Conservation (phyloP, 257 asterid genomes). For the Scutellaria galericulata region DNA sequence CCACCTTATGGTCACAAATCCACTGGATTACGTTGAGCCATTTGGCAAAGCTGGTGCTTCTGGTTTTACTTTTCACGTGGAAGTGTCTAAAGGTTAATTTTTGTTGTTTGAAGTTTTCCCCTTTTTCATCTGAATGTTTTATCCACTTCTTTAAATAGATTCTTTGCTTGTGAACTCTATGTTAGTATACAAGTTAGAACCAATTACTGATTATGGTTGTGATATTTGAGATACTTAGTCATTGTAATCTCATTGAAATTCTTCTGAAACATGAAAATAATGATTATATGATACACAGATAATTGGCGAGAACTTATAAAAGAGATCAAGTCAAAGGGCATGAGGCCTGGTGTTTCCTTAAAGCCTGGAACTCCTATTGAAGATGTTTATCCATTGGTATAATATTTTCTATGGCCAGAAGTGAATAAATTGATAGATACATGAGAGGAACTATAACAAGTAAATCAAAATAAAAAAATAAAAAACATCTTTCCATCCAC, state of each 20-base stretch:
- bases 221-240: neutral
- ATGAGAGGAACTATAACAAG: neutral
- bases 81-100: slow-evolving; percentile 70
- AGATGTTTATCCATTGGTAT: slow-evolving; percentile 86
- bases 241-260: neutral
- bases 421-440: neutral
- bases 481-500: neutral
- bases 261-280: slow-evolving; percentile 1
- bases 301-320: slow-evolving; percentile 86
- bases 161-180: neutral
- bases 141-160: too few species aligned
- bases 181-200: neutral
- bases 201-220: neutral
- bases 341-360: slow-evolving; percentile 85
- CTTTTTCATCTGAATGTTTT: neutral
- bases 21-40: slow-evolving; percentile 85
- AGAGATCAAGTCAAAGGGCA: slow-evolving; percentile 79
- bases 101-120: neutral
- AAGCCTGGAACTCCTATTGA: slow-evolving; percentile 90
- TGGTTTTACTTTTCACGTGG: slow-evolving; percentile 93
- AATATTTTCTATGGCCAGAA: neutral
- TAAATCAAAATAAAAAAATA: neutral
- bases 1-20: slow-evolving; percentile 96
- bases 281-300: slow-evolving; percentile 49
- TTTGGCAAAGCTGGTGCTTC: slow-evolving; percentile 90